phyloP scores from a whole-genome alignment of 139 green algal species.

The Asterochloris sp. region DNA sequence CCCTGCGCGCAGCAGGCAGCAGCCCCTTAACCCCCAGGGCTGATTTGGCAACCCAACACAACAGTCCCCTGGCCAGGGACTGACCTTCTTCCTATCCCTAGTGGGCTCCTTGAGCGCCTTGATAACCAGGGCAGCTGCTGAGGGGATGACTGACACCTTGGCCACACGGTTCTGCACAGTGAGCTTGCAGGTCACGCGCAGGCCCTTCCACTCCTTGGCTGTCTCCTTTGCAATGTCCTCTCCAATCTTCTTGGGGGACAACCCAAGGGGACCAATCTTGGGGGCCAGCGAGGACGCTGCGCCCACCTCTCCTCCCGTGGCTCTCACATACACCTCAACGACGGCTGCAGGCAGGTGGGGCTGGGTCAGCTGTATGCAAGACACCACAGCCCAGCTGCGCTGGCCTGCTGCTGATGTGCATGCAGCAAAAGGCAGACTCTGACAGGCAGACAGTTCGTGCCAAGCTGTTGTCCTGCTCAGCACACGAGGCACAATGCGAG shows the following conservation, averaged over 20 bases:
- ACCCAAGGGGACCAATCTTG: constrained; percentile 99
- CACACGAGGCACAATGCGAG: no score
- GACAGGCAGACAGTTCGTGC: no score
- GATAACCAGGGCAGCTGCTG: constrained; percentile 94
- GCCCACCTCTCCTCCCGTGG: constrained; percentile 97
- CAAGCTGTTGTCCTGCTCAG: no score
- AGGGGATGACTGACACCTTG: constrained; percentile 96
- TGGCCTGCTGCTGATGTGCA: no score
- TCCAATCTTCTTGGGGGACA: constrained; percentile 99
- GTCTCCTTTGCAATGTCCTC: constrained; percentile 99
- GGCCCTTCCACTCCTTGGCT: constrained; percentile 98
- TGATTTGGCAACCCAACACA: neutral
- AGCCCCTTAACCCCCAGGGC: neutral
- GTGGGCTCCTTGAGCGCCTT: constrained; percentile 97
- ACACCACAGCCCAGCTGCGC: neutral
- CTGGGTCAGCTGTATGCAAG: no score
- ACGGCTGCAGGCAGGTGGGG: neutral
- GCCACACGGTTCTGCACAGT: constrained; percentile 98
- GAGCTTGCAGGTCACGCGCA: constrained; percentile 98
- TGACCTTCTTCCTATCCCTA: constrained; percentile 93
- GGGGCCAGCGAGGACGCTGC: constrained; percentile 96
- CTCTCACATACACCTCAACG: constrained; percentile 94
- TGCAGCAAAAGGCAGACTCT: no score
- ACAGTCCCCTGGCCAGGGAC: neutral
- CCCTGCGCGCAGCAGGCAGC: neutral